Percentiles rank a stretch among this genome's conserved stretches.
phyloP scores from a whole-genome alignment of 257 asterid genomes.

The Solanum sitiens region DNA sequence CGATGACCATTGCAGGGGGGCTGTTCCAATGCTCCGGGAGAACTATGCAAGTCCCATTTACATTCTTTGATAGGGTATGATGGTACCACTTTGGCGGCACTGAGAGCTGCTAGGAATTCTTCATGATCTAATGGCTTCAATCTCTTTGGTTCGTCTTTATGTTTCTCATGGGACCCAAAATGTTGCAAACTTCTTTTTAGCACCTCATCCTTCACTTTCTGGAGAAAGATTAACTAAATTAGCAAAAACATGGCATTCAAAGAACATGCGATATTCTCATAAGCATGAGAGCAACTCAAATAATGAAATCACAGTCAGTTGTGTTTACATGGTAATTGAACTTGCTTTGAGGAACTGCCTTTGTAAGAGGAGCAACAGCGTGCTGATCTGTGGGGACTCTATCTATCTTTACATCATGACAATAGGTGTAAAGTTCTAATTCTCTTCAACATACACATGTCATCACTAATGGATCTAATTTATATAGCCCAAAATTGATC shows the following conservation, averaged over 20 bases:
- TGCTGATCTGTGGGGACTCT: neutral
- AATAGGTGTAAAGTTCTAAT: neutral
- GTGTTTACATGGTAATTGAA: neutral
- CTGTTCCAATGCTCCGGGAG: constrained; percentile 15
- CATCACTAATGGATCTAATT: neutral
- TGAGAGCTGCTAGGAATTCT: constrained; percentile 40
- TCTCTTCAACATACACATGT: neutral
- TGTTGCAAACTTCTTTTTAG: constrained; percentile 26
- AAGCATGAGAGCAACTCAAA: neutral
- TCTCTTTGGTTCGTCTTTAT: constrained; percentile 20
- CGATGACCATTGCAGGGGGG: constrained; percentile 16
- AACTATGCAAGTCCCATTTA: constrained; percentile 23
- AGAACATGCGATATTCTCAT: neutral
- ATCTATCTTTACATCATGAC: neutral
- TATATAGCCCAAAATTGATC: neutral
- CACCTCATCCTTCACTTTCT: constrained; percentile 69
- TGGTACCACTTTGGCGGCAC: constrained; percentile 26
- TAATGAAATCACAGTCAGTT: neutral
- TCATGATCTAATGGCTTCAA: constrained; percentile 48
- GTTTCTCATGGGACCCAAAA: constrained; percentile 9
- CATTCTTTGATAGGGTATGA: constrained; percentile 20
- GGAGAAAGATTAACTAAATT: constrained; percentile 4
- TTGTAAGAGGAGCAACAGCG: neutral
- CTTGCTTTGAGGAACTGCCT: neutral
- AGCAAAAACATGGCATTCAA: neutral